Evolutionary conservation across 202 grass and related monocot genomes (phyloP).

Genomic region (Alloteropsis angusta): DNA sequence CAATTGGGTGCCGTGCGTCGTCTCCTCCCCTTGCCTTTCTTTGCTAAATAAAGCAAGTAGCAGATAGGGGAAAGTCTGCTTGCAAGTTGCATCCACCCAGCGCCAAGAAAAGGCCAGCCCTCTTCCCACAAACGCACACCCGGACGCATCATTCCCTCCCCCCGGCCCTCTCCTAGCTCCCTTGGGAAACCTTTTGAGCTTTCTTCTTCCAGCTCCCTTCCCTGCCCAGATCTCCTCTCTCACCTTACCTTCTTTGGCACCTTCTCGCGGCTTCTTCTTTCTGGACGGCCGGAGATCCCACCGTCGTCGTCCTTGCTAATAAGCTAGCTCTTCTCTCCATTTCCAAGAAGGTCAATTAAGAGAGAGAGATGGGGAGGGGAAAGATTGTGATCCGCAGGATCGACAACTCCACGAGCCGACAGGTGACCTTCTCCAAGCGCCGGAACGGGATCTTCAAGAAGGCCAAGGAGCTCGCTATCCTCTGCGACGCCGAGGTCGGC

Average conservation of each 20-base stretch:
- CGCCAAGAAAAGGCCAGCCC: constrained; percentile 31
- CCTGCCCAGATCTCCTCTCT: constrained; percentile 26
- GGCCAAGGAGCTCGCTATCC: constrained; percentile 75
- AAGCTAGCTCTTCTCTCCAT: too few relatives aligned
- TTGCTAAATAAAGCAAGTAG: constrained; percentile 51
- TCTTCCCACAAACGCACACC: constrained; percentile 20
- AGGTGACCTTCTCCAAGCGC: constrained; percentile 85
- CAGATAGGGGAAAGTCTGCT: constrained; percentile 47
- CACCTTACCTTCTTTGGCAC: constrained; percentile 37
- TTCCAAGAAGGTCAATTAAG: background rate
- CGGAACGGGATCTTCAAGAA: constrained; percentile 90
- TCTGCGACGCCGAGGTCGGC: constrained; percentile 82
- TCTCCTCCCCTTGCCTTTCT: constrained; percentile 21
- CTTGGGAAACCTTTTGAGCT: constrained; percentile 41
- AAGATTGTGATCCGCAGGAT: constrained; percentile 84
- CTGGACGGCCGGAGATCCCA: background rate
- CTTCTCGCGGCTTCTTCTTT: background rate
- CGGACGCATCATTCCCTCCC: background rate
- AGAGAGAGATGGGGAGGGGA: constrained; percentile 52
- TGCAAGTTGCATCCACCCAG: constrained; percentile 32
- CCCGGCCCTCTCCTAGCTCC: constrained; percentile 27
- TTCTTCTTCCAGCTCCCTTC: constrained; percentile 42
- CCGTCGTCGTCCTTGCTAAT: background rate
- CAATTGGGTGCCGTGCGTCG: constrained; percentile 24
- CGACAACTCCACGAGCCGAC: constrained; percentile 74